phyloP scores from a whole-genome alignment of 2,329 filamentous ascomycete species.

The Paecilomyces sp. region DNA sequence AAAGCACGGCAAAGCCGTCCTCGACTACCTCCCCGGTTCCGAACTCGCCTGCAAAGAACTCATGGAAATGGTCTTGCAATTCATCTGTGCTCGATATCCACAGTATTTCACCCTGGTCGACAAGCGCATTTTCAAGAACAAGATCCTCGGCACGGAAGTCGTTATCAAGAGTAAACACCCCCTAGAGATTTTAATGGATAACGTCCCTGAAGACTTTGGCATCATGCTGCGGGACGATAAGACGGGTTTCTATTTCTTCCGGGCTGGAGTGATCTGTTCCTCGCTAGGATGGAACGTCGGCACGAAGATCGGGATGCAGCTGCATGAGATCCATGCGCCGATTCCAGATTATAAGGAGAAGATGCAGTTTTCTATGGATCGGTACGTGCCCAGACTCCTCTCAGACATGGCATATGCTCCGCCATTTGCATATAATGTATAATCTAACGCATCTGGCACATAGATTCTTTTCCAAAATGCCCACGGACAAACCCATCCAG shows the following conservation, averaged over 20 bases:
- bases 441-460: not conserved
- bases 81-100: constrained; percentile 70
- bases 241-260: constrained; percentile 66
- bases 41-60: constrained; percentile 77
- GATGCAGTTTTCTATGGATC: constrained; percentile 81
- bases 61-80: constrained; percentile 80
- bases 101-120: constrained; percentile 59
- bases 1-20: constrained; percentile 56
- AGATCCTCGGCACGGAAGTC: constrained; percentile 56
- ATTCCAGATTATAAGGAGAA: constrained; percentile 83
- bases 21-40: constrained; percentile 64
- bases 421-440: not conserved
- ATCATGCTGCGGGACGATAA: constrained; percentile 65
- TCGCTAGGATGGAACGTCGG: constrained; percentile 72
- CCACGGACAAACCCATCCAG: constrained; percentile 68
- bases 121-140: constrained; percentile 58
- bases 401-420: no score
- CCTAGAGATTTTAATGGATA: constrained; percentile 63
- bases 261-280: constrained; percentile 71
- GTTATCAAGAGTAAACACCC: constrained; percentile 58
- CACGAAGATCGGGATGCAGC: constrained; percentile 63
- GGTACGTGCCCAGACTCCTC: constrained; percentile 40
- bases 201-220: constrained; percentile 79
- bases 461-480: constrained; percentile 75
- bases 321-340: constrained; percentile 64